Evolutionary conservation across 2,329 filamentous ascomycete genomes (phyloP).

Genomic region (Colletotrichum higginsianum): DNA sequence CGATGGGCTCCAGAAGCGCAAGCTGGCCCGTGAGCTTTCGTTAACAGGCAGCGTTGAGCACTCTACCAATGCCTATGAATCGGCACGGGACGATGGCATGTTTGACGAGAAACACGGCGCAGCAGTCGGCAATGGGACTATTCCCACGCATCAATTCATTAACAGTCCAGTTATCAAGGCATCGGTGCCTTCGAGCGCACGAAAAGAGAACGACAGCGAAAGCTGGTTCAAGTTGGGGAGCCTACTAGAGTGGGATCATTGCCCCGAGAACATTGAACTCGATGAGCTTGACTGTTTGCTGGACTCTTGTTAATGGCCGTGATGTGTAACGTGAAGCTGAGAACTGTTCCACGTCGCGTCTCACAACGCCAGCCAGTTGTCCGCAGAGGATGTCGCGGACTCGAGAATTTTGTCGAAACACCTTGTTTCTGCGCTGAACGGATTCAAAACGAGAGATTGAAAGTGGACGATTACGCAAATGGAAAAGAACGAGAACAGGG

Average conservation of each 20-base stretch:
- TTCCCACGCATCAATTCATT: slow-evolving; percentile 60
- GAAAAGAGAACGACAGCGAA: slow-evolving; percentile 58
- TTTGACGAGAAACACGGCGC: slow-evolving; percentile 63
- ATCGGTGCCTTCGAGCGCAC: slow-evolving; percentile 47
- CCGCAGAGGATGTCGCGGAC: background rate
- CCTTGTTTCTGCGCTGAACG: background rate
- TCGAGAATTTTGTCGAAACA: no score
- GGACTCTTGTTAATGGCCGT: slow-evolving; percentile 73
- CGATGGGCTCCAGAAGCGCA: slow-evolving; percentile 81
- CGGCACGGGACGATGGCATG: slow-evolving; percentile 65
- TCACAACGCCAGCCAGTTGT: background rate
- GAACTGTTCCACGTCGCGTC: slow-evolving; percentile 4
- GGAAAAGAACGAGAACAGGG: background rate
- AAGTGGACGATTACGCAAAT: background rate
- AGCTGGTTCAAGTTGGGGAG: slow-evolving; percentile 61
- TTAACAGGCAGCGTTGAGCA: slow-evolving; percentile 50
- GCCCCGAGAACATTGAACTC: slow-evolving; percentile 90
- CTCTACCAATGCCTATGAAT: slow-evolving; percentile 56
- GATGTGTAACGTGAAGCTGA: slow-evolving; percentile 28
- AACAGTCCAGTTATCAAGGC: slow-evolving; percentile 71
- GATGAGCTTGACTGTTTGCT: slow-evolving; percentile 94
- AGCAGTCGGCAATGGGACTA: slow-evolving; percentile 42
- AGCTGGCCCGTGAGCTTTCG: slow-evolving; percentile 65
- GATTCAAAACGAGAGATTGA: background rate
- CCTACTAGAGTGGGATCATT: slow-evolving; percentile 74